phyloP scores from a whole-genome alignment of 2,329 filamentous ascomycete species.

The Scedosporium boydii region DNA sequence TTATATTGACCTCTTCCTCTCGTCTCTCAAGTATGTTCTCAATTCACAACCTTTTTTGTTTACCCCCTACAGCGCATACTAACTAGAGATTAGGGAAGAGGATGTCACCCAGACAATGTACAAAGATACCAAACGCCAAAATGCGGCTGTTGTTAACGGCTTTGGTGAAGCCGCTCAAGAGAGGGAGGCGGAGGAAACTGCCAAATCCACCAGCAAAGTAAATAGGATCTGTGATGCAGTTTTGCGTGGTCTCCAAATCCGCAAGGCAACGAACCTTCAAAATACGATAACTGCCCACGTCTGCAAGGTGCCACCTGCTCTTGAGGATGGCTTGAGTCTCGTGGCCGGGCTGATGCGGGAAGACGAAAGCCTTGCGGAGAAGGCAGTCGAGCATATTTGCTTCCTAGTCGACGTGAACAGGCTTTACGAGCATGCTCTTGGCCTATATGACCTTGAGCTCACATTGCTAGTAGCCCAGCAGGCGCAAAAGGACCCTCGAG shows the following conservation, averaged over 20 bases:
- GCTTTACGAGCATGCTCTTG: slow-evolving; percentile 82
- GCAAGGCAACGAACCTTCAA: slow-evolving; percentile 61
- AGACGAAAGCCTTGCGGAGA: slow-evolving; percentile 65
- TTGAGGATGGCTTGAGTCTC: slow-evolving; percentile 73
- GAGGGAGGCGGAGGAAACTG: background rate
- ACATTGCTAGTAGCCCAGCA: slow-evolving; percentile 88
- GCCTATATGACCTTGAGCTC: slow-evolving; percentile 84
- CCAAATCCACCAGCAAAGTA: slow-evolving; percentile 48
- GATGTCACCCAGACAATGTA: slow-evolving; percentile 93
- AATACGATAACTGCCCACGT: slow-evolving; percentile 93
- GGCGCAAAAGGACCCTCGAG: slow-evolving; percentile 87
- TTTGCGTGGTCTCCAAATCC: slow-evolving; percentile 53
- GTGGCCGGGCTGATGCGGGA: slow-evolving; percentile 66
- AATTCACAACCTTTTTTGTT: background rate
- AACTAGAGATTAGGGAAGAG: slow-evolving; percentile 54
- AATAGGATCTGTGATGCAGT: slow-evolving; percentile 86
- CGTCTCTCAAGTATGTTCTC: slow-evolving; percentile 60
- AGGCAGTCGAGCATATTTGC: slow-evolving; percentile 91
- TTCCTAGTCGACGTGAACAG: slow-evolving; percentile 91
- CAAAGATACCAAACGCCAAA: slow-evolving; percentile 61
- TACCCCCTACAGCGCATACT: slow-evolving; percentile 10
- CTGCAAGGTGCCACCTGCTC: slow-evolving; percentile 83
- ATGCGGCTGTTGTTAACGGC: slow-evolving; percentile 10
- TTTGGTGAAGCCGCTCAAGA: background rate
- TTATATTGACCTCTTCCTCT: slow-evolving; percentile 84